Percentiles rank a stretch among this genome's conserved stretches.
Evolutionary conservation across 805 yeast species (phyloP).

Genomic region (Candida alai): DNA sequence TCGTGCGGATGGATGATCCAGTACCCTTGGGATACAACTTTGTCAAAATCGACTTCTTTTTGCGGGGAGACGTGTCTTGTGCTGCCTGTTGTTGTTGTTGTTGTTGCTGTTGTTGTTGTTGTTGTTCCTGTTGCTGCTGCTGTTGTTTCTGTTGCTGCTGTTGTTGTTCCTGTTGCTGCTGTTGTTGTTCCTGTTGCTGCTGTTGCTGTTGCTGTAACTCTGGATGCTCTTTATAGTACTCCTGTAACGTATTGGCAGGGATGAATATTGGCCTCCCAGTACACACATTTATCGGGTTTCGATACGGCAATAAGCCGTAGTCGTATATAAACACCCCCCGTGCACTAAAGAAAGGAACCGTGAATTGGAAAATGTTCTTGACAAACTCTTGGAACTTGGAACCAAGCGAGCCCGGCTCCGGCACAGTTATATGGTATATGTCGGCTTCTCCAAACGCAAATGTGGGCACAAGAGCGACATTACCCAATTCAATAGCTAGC

Average conservation of each 20-base stretch:
- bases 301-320: conserved; percentile 83
- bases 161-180: conserved; percentile 2
- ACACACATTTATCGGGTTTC: conserved; percentile 76
- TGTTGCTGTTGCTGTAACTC: conserved; percentile 10
- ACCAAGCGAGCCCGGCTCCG: conserved; percentile 40
- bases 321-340: conserved; percentile 91
- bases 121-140: conserved; percentile 1
- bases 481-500: conserved; percentile 76
- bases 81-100: neutral
- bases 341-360: conserved; percentile 88
- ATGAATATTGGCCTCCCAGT: conserved; percentile 64
- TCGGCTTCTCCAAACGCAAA: conserved; percentile 88
- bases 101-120: neutral
- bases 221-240: conserved; percentile 28
- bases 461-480: conserved; percentile 78
- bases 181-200: conserved; percentile 5
- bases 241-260: conserved; percentile 38
- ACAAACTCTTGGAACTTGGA: conserved; percentile 66
- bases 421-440: conserved; percentile 42
- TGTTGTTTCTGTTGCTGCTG: neutral
- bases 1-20: conserved; percentile 17
- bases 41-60: conserved; percentile 21
- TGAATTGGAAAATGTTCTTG: conserved; percentile 71
- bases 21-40: conserved; percentile 11
- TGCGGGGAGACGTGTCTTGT: neutral